A percentile compares a stretch with the other conserved stretches of the same genome.
Evolutionary conservation across 192 early-diverging fungal genomes (phyloP).

Genomic region (Rhizophagus clarus): DNA sequence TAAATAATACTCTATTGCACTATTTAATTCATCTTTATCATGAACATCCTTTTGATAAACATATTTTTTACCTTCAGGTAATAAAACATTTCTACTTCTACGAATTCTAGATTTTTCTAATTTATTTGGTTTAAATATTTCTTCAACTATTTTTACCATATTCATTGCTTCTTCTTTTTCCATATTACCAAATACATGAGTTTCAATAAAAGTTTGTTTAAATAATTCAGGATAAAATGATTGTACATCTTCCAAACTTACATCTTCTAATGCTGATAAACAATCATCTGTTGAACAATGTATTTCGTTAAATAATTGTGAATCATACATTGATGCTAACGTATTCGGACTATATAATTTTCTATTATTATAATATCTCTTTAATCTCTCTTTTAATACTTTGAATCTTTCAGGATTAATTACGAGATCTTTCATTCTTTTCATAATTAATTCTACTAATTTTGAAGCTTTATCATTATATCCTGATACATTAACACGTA

Average conservation of each 20-base stretch:
- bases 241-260: slow-evolving; percentile 75
- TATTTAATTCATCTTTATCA: slow-evolving; percentile 85
- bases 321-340: slow-evolving; percentile 79
- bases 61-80: slow-evolving; percentile 54
- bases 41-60: slow-evolving; percentile 60
- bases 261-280: slow-evolving; percentile 64
- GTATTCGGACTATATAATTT: slow-evolving; percentile 75
- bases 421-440: slow-evolving; percentile 64
- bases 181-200: slow-evolving; percentile 89
- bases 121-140: slow-evolving; percentile 60
- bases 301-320: slow-evolving; percentile 78
- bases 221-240: slow-evolving; percentile 77
- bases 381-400: slow-evolving; percentile 77
- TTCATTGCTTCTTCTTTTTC: slow-evolving; percentile 64
- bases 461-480: slow-evolving; percentile 88
- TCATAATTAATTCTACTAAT: slow-evolving; percentile 70
- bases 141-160: slow-evolving; percentile 60
- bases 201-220: slow-evolving; percentile 70
- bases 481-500: slow-evolving; percentile 72
- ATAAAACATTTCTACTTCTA: slow-evolving; percentile 53
- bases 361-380: slow-evolving; percentile 77
- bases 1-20: slow-evolving; percentile 82
- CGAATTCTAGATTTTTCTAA: slow-evolving; percentile 59
- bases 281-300: slow-evolving; percentile 74
- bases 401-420: slow-evolving; percentile 76